Evolutionary conservation across 352 stramenopile species (phyloP).

Genomic region (Phytophthora pinifolia): DNA sequence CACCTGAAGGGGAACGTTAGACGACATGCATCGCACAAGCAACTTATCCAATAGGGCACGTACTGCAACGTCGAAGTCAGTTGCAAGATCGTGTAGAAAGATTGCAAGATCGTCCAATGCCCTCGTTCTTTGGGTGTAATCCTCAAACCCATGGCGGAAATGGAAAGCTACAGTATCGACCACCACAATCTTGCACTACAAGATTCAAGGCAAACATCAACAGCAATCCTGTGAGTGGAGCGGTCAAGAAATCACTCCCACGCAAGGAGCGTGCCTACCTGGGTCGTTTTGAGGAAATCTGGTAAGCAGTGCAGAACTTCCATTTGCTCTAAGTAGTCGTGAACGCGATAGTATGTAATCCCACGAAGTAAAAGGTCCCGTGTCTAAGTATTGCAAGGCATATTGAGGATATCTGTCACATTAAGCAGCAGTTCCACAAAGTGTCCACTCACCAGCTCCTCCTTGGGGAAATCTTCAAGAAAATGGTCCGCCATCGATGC

Average conservation of each 20-base stretch:
- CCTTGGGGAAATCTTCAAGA: slow-evolving; percentile 59
- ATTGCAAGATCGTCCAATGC: slow-evolving; percentile 72
- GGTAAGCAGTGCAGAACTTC: slow-evolving; percentile 83
- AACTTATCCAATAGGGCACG: neutral
- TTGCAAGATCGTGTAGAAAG: slow-evolving; percentile 62
- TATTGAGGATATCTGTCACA: neutral
- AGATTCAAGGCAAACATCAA: neutral
- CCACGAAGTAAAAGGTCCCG: slow-evolving; percentile 83
- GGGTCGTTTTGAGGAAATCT: slow-evolving; percentile 38
- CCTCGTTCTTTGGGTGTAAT: slow-evolving; percentile 63
- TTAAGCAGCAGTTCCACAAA: neutral
- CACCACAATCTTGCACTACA: slow-evolving; percentile 85
- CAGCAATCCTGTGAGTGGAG: neutral
- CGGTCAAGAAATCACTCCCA: neutral
- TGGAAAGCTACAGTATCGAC: slow-evolving; percentile 96
- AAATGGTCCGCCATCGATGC: slow-evolving; percentile 83
- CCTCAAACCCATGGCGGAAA: slow-evolving; percentile 87
- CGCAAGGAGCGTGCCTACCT: slow-evolving; percentile 26
- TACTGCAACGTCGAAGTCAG: slow-evolving; percentile 59
- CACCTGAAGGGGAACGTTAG: slow-evolving; percentile 32
- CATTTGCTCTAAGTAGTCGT: slow-evolving; percentile 90
- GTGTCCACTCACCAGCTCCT: slow-evolving; percentile 33
- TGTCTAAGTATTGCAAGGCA: slow-evolving; percentile 27
- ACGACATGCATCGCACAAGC: neutral
- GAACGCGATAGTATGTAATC: slow-evolving; percentile 75